Percentiles rank a stretch among this genome's conserved stretches.
These are phyloP conservation scores for Tricladium varicosporioides DNA, from an alignment of 2,329 filamentous ascomycete genomes.

Conservation along the genomic window DNA sequence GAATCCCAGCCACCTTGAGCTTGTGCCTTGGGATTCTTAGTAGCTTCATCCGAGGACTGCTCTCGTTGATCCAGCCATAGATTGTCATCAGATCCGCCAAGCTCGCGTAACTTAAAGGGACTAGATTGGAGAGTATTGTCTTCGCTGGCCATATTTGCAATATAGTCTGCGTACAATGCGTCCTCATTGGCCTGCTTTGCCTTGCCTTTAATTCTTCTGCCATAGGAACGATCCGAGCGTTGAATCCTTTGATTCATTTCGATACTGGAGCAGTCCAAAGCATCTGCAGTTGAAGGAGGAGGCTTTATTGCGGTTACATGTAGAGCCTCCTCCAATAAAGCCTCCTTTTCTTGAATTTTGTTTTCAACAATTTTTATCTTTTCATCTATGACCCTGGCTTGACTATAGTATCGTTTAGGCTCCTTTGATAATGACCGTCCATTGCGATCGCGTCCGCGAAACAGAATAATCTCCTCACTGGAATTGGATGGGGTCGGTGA, in stretches of 20 bases:
- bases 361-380: slow-evolving; percentile 32
- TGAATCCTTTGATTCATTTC: neutral
- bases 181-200: slow-evolving; percentile 17
- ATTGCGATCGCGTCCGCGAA: slow-evolving; percentile 49
- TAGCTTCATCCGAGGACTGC: slow-evolving; percentile 21
- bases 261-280: too few species aligned
- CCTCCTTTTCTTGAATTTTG: slow-evolving; percentile 27
- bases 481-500: slow-evolving; percentile 51
- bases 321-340: slow-evolving; percentile 29
- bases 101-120: slow-evolving; percentile 35
- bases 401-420: neutral
- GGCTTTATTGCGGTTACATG: neutral
- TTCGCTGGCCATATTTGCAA: slow-evolving; percentile 36
- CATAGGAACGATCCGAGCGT: neutral
- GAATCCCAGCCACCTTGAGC: slow-evolving; percentile 40
- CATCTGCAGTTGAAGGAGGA: neutral
- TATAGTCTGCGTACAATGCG: slow-evolving; percentile 32
- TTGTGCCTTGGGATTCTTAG: slow-evolving; percentile 1
- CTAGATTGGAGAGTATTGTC: slow-evolving; percentile 15
- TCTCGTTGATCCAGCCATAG: slow-evolving; percentile 33
- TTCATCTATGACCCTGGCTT: slow-evolving; percentile 21
- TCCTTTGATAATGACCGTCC: slow-evolving; percentile 11
- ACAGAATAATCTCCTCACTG: slow-evolving; percentile 72
- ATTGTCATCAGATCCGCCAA: slow-evolving; percentile 45
- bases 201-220: neutral